A percentile compares a stretch with the other conserved stretches of the same genome.
These are phyloP conservation scores for Cucumis melo DNA, from an alignment of 306 rosid species.

Conservation along the genomic window DNA sequence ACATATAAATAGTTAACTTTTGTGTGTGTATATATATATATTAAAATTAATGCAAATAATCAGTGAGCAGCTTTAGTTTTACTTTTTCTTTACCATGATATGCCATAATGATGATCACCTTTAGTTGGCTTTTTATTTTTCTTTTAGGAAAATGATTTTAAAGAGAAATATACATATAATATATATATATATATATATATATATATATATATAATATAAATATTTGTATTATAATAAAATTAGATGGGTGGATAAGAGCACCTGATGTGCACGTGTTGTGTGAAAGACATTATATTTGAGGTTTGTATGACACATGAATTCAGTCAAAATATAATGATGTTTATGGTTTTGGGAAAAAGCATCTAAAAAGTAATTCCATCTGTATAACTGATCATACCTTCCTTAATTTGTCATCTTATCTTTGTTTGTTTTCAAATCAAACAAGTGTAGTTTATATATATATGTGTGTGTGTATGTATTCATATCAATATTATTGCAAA, in stretches of 20 bases:
- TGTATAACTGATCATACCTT: not conserved
- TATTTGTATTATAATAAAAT: not conserved
- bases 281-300: not conserved
- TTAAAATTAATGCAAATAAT: not conserved
- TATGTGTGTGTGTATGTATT: no score
- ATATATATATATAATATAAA: not conserved
- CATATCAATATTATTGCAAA: no score
- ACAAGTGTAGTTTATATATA: no score
- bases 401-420: conserved; percentile 3
- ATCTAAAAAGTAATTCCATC: not conserved
- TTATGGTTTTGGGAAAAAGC: conserved; percentile 1
- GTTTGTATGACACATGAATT: not conserved
- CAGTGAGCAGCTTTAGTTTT: conserved; percentile 8
- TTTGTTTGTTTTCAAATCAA: not conserved
- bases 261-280: conserved; percentile 12
- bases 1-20: no score
- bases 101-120: conserved; percentile 8
- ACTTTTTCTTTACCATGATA: conserved; percentile 9
- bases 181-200: not conserved
- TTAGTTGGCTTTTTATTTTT: not conserved
- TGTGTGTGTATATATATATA: no score
- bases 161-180: not conserved
- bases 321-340: conserved; percentile 6
- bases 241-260: conserved; percentile 1
- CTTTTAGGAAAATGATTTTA: not conserved